Base-by-base conservation (phyloP, 108 stramenopile species). In the Schizochytrium sp. region DNA sequence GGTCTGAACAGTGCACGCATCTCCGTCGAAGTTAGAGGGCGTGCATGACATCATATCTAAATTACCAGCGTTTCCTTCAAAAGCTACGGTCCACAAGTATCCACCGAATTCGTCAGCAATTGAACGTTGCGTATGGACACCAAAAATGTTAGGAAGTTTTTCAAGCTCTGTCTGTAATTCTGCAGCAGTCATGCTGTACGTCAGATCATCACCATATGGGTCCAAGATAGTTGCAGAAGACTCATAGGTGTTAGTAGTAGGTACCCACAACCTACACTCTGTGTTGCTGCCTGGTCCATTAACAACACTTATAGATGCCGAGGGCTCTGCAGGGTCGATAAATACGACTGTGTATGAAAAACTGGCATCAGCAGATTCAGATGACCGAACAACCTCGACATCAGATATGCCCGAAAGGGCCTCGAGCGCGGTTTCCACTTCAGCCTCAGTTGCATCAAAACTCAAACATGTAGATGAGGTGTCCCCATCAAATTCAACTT, bases 371-470 rank as follows among this genome's bases (percentile, higher is more conserved):
- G 10, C 46, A 8, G 19, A 15, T 15, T 41, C 72, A 10, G 61
- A 88, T 3, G 44, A 19, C 41, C 61, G 47, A 3, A 61, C 88
- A 15, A 46, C 72, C 4, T 88, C 55, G 53, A 83, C 87, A 44
- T 38, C 40, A 42, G 60, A 64, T 58, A 61, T 41, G 40, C 90
- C 13, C 40, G 90, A 88, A 87, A 94, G 88, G 49, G 87, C 89
- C 72, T 95, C 94, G 50, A 96, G 92, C 2, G 95, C 94, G 46
- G 58, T 88, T 72, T 95, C 89, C 49, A 95, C 89, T 49, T 94
- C 93, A 15, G 92, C 87, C 28, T 92, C 89, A 5, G 93, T 64
- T 17, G 94, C 94, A 83, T 89, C 93, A 69, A 90, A 94, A 60
- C 46, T 58, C 13, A 96, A 91, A 57, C 96, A 96, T 12, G 92